Evolutionary conservation across 2,329 filamentous ascomycete species (phyloP).

Genomic region (Thelonectria blattea): DNA sequence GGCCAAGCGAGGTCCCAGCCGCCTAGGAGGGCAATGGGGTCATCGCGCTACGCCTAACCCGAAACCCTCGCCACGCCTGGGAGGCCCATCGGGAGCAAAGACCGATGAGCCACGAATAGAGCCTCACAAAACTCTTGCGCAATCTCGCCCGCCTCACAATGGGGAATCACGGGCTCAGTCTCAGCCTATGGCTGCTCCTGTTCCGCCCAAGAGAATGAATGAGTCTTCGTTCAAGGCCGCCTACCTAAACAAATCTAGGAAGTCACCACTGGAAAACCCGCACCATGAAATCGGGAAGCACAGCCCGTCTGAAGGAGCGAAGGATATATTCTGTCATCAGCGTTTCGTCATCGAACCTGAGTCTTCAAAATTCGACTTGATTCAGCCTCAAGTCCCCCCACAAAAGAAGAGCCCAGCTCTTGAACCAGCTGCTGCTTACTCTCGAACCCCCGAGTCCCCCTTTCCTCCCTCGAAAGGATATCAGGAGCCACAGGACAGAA

Average conservation of each 20-base stretch:
- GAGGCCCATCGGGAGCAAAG: neutral
- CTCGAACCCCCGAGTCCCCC: neutral
- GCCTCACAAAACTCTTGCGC: neutral
- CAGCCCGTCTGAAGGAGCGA: neutral
- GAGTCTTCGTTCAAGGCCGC: neutral
- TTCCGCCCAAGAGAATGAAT: neutral
- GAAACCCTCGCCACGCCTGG: constrained; percentile 7
- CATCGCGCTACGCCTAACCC: constrained; percentile 10
- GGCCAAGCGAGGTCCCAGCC: constrained; percentile 26
- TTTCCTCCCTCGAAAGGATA: neutral
- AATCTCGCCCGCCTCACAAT: neutral
- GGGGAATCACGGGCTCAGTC: no score
- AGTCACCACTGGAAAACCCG: neutral
- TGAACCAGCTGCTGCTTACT: neutral
- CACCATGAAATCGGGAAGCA: neutral
- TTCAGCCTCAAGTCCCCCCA: neutral
- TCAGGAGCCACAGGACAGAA: neutral
- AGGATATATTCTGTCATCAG: neutral
- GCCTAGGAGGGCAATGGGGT: constrained; percentile 13
- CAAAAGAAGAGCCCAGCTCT: neutral
- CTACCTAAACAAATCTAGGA: neutral
- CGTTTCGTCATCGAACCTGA: neutral
- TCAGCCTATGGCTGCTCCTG: neutral
- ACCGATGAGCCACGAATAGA: neutral
- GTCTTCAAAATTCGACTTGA: neutral